Evolutionary conservation across 345 rosid genomes (phyloP).

Genomic region (Gynandropsis gynandra): DNA sequence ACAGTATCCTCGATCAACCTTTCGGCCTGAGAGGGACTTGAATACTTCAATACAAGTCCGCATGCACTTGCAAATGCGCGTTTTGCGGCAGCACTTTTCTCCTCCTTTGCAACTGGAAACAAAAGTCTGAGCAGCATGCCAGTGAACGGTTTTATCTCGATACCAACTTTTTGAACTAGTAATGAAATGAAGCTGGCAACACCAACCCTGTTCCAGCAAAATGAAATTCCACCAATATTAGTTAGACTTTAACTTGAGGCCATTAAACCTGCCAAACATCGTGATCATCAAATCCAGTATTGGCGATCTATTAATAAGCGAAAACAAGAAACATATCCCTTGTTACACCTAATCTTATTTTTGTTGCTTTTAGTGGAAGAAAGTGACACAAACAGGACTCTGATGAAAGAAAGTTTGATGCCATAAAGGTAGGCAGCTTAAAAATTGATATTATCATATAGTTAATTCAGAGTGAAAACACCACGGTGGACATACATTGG

Average conservation of each 20-base stretch:
- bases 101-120: slow-evolving; percentile 77
- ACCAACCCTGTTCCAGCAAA: slow-evolving; percentile 63
- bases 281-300: slow-evolving; percentile 4
- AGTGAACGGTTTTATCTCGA: slow-evolving; percentile 65
- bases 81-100: slow-evolving; percentile 69
- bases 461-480: too few species aligned
- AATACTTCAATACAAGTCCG: slow-evolving; percentile 65
- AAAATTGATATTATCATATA: background rate
- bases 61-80: slow-evolving; percentile 95
- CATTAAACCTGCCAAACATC: background rate
- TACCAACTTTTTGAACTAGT: slow-evolving; percentile 73
- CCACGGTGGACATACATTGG: too few species aligned
- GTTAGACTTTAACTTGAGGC: background rate
- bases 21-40: slow-evolving; percentile 60
- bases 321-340: slow-evolving; percentile 3
- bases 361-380: background rate
- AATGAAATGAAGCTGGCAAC: slow-evolving; percentile 81
- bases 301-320: slow-evolving; percentile 5
- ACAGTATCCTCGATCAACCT: slow-evolving; percentile 79
- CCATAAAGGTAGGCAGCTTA: background rate
- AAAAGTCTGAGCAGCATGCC: slow-evolving; percentile 57
- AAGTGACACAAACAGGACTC: slow-evolving; percentile 3
- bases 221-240: slow-evolving; percentile 11
- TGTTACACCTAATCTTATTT: background rate
- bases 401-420: slow-evolving; percentile 1